Evolutionary conservation across 2,329 filamentous ascomycete genomes (phyloP).

Genomic region (Leptosphaerulina australis): DNA sequence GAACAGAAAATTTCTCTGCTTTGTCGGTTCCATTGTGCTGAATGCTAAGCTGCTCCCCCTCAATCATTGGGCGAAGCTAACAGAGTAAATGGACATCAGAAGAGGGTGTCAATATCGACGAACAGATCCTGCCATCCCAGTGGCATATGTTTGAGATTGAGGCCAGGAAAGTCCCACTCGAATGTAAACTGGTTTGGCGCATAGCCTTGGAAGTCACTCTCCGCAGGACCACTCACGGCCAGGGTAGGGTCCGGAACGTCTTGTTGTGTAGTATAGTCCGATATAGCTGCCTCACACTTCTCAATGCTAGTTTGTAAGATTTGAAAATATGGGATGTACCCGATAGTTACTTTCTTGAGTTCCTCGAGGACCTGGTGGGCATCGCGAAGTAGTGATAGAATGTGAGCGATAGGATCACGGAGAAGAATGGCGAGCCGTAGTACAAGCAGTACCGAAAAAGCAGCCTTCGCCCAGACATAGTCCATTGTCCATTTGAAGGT

Average conservation of each 20-base stretch:
- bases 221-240: constrained; percentile 37
- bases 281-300: constrained; percentile 57
- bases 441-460: constrained; percentile 62
- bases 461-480: constrained; percentile 65
- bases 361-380: constrained; percentile 54
- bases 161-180: constrained; percentile 64
- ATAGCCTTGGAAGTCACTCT: constrained; percentile 60
- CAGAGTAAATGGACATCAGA: too few relatives aligned
- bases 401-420: constrained; percentile 49
- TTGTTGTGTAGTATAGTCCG: constrained; percentile 41
- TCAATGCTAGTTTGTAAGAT: constrained; percentile 58
- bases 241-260: constrained; percentile 6
- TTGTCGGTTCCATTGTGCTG: too few relatives aligned
- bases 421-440: constrained; percentile 60
- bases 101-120: constrained; percentile 50
- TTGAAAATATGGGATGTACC: constrained; percentile 56
- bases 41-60: too few relatives aligned
- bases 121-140: constrained; percentile 57
- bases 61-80: too few relatives aligned
- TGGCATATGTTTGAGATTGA: constrained; percentile 59
- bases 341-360: constrained; percentile 50
- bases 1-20: too few relatives aligned
- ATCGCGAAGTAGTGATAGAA: constrained; percentile 52
- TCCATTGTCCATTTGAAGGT: constrained; percentile 62
- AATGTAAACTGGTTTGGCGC: constrained; percentile 62